These are phyloP conservation scores for Trichosporon coremiiforme DNA, from an alignment of 1,284 basidiomycete genomes.

Conservation along the genomic window DNA sequence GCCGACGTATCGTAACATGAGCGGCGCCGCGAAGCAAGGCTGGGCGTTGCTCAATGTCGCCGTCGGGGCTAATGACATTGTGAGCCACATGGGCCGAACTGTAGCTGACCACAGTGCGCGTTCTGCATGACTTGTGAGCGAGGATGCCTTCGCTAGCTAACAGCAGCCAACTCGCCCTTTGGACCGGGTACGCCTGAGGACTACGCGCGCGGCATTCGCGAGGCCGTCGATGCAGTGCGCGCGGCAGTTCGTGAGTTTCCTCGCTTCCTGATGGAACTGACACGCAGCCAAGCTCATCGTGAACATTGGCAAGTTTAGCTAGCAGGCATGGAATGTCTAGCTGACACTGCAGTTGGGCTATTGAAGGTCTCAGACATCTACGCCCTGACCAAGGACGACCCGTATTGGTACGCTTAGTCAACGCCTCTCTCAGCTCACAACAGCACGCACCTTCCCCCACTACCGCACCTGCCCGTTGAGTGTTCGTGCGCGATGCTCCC, in stretches of 20 bases:
- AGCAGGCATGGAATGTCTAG: too few relatives aligned
- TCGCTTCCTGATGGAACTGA: background rate
- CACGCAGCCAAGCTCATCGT: slow-evolving; percentile 44
- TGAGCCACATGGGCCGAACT: slow-evolving; percentile 29
- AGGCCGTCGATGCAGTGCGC: slow-evolving; percentile 49
- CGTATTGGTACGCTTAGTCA: slow-evolving; percentile 45
- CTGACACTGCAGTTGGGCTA: slow-evolving; percentile 43
- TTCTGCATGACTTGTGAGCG: slow-evolving; percentile 51
- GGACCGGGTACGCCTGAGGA: slow-evolving; percentile 45
- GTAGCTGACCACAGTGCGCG: slow-evolving; percentile 44
- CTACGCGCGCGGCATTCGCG: slow-evolving; percentile 47
- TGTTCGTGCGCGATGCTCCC: slow-evolving; percentile 52
- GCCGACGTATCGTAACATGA: slow-evolving; percentile 40
- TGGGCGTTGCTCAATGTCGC: slow-evolving; percentile 56
- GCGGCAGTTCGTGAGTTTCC: slow-evolving; percentile 47
- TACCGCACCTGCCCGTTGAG: slow-evolving; percentile 48
- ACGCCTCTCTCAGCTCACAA: background rate
- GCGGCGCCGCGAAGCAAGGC: slow-evolving; percentile 32
- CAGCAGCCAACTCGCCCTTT: slow-evolving; percentile 37
- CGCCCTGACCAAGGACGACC: slow-evolving; percentile 44
- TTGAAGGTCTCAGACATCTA: slow-evolving; percentile 54
- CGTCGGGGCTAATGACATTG: slow-evolving; percentile 56
- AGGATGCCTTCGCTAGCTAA: background rate
- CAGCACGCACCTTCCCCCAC: slow-evolving; percentile 37
- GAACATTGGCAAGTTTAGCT: slow-evolving; percentile 37